phyloP scores from a whole-genome alignment of 805 yeast species.

The Saturnispora diversa region DNA sequence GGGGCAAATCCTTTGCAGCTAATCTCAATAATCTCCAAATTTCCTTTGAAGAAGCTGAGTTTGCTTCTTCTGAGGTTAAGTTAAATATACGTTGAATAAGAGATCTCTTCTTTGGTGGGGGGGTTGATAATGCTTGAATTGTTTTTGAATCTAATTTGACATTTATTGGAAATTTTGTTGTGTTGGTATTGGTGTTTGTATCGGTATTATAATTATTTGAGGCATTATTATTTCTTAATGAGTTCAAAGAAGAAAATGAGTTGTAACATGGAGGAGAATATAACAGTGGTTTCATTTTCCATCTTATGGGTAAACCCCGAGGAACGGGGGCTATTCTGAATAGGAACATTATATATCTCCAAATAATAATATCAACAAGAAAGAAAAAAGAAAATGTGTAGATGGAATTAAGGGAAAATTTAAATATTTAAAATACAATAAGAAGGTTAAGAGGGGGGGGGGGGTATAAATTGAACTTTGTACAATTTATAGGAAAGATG shows the following conservation, averaged over 20 bases:
- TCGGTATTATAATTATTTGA: not conserved
- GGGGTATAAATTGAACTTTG: not conserved
- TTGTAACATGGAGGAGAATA: too few species aligned
- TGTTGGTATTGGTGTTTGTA: not conserved
- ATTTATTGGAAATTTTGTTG: too few species aligned
- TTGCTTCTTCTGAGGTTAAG: slow-evolving; percentile 27
- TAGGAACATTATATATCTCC: too few species aligned
- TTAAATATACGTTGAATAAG: slow-evolving; percentile 23
- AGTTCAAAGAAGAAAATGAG: too few species aligned
- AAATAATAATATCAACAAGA: too few species aligned
- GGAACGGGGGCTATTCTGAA: too few species aligned
- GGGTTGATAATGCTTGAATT: not conserved
- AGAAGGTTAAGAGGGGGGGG: not conserved
- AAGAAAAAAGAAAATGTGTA: too few species aligned
- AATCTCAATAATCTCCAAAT: slow-evolving; percentile 34
- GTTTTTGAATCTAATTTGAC: not conserved
- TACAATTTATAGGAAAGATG: not conserved
- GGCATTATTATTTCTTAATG: not conserved
- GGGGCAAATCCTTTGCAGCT: slow-evolving; percentile 38
- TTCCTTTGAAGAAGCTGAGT: slow-evolving; percentile 30
- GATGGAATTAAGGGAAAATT: too few species aligned
- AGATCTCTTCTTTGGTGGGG: not conserved
- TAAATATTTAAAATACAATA: too few species aligned
- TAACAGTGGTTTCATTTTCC: not conserved
- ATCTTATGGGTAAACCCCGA: too few species aligned